Conservation (phyloP, 768 basidiomycete species). For the Collybia sordida region DNA sequence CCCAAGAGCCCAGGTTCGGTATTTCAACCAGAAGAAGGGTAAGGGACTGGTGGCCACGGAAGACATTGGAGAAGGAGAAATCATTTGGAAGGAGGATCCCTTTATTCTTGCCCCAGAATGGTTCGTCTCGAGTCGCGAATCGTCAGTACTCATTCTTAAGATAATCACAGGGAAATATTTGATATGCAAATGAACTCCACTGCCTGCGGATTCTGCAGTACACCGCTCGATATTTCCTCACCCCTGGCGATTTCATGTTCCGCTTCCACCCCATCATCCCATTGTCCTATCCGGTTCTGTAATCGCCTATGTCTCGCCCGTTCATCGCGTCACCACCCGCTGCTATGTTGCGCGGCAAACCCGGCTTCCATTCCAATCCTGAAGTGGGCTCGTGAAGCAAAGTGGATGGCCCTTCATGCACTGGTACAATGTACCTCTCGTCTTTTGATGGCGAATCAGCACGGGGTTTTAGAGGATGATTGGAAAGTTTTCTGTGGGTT, state of each 20-base stretch:
- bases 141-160: background rate
- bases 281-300: conserved; percentile 74
- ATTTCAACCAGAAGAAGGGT: conserved; percentile 71
- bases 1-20: conserved; percentile 59
- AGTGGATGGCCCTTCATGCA: conserved; percentile 80
- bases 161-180: conserved; percentile 65
- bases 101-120: conserved; percentile 82
- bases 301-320: conserved; percentile 74
- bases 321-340: conserved; percentile 60
- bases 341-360: conserved; percentile 77
- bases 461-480: conserved; percentile 47
- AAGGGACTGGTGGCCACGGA: conserved; percentile 80
- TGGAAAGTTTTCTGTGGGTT: conserved; percentile 58
- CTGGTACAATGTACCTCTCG: conserved; percentile 65
- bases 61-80: conserved; percentile 67
- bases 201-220: conserved; percentile 77
- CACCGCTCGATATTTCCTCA: conserved; percentile 48
- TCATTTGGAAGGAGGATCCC: conserved; percentile 85
- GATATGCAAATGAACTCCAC: conserved; percentile 57
- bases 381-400: conserved; percentile 52
- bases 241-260: conserved; percentile 55
- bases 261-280: conserved; percentile 35
- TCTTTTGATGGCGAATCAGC: conserved; percentile 54
- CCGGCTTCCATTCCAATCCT: conserved; percentile 64
- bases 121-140: conserved; percentile 28